Base-by-base conservation (phyloP, 345 rosid species). In the Barbarea vulgaris region DNA sequence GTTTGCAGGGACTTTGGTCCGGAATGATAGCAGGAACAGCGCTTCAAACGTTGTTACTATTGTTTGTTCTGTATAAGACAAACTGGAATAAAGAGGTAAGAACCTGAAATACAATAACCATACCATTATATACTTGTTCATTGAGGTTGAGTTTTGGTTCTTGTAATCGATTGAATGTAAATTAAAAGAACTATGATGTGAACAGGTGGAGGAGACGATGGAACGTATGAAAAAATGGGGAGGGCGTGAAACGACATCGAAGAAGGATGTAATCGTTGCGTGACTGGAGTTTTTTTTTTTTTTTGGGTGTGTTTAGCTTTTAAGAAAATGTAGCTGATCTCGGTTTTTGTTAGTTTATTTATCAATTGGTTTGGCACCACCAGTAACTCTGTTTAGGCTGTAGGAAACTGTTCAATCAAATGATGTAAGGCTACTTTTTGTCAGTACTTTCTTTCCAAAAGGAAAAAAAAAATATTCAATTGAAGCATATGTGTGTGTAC, bases 11-110 rank as follows among this genome's bases (percentile, higher is more conserved):
- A 67, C 80, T 93, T 6, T 91, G 94, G 97, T 79, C 79, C 19
- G 97, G 94, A 50, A 91, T 93, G 98, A 84, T 93, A 9, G 77
- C 85, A 2, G 98, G 98, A 53, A 83, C 85, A 25, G 82, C 88
- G 4, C 77, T 88, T 79, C 98, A 93, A 67, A 91, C 96, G 8
- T 14, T 86, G 71, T 31, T 89, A 57, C 85, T 89, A 5, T 41
- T 87, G 55, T 25, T 85, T 28, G 84, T 88, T 47, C 82, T 88
- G 11, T 84, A 84, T 73, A 88, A 69, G 79, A 89, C 91, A 30
- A 88, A 91, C 78, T 89, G 96, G 98, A 86, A 82, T 59, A 86
- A 85, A 73, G 98, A 93, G 91, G 98, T 86, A 60, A 81, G 68
- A 63, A 46, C 7, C 58, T 2, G 24, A 51, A 21, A 44, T 4